Evolutionary conservation across 495 filamentous ascomycete species (phyloP).

Genomic region (Tricharina praecox): DNA sequence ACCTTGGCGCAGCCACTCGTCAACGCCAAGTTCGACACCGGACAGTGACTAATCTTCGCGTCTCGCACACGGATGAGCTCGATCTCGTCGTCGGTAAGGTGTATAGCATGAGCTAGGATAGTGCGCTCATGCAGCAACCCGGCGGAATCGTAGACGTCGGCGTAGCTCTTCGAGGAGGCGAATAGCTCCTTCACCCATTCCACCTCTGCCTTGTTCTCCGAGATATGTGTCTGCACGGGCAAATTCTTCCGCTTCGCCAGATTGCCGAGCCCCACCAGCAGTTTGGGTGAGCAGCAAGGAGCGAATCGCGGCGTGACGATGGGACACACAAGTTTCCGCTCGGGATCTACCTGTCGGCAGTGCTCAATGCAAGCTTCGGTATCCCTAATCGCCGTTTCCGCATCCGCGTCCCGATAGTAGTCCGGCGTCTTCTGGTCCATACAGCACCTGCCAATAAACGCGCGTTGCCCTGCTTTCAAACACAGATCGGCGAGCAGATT

Average conservation of each 20-base stretch:
- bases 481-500: constrained; percentile 78
- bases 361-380: constrained; percentile 49
- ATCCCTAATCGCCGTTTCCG: constrained; percentile 37
- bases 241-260: constrained; percentile 33
- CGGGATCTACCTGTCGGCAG: constrained; percentile 49
- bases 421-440: constrained; percentile 57
- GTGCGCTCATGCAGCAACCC: constrained; percentile 54
- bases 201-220: constrained; percentile 63
- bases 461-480: constrained; percentile 58
- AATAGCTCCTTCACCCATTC: constrained; percentile 53
- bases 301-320: constrained; percentile 88
- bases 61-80: constrained; percentile 41
- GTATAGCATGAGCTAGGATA: constrained; percentile 74
- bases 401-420: constrained; percentile 55
- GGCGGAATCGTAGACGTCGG: constrained; percentile 58
- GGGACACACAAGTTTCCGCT: constrained; percentile 43
- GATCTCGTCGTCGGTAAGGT: constrained; percentile 49
- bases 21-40: constrained; percentile 64
- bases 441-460: constrained; percentile 77
- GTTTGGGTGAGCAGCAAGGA: constrained; percentile 46
- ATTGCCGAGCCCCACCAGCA: constrained; percentile 44
- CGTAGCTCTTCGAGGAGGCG: constrained; percentile 45
- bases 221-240: constrained; percentile 79
- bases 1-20: constrained; percentile 59
- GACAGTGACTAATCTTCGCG: constrained; percentile 67